Conservation (phyloP, 768 basidiomycete species). For the Dacryopinax spathularia region DNA sequence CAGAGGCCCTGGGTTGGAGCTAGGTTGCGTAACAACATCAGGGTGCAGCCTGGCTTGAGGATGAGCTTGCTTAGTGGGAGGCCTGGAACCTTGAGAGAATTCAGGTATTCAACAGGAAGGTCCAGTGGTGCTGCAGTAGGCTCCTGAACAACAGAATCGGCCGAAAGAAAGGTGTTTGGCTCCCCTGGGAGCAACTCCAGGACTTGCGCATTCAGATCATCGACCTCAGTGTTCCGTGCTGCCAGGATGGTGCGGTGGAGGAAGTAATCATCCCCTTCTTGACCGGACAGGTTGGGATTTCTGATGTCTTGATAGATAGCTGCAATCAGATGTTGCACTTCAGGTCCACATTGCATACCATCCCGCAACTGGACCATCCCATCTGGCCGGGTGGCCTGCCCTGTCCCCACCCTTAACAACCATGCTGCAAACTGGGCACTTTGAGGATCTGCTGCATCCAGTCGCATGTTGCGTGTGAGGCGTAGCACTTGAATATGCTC, state of each 20-base stretch:
- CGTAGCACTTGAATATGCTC: constrained; percentile 20
- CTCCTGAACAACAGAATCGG: constrained; percentile 13
- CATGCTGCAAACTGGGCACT: constrained; percentile 26
- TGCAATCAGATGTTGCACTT: constrained; percentile 17
- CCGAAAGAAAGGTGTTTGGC: constrained; percentile 12
- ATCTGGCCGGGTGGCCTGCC: constrained; percentile 15
- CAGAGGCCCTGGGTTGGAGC: constrained; percentile 19
- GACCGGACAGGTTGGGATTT: constrained; percentile 9
- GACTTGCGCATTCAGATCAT: constrained; percentile 21
- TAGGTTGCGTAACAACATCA: constrained; percentile 36
- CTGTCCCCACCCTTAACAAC: constrained; percentile 28
- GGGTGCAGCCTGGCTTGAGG: constrained; percentile 18
- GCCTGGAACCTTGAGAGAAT: constrained; percentile 25
- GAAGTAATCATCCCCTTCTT: constrained; percentile 24
- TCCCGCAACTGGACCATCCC: constrained; percentile 18
- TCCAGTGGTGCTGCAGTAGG: constrained; percentile 7
- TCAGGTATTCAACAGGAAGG: constrained; percentile 28
- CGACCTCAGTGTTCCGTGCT: no score
- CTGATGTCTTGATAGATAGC: constrained; percentile 20
- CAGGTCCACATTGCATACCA: constrained; percentile 19
- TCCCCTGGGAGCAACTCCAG: constrained; percentile 15
- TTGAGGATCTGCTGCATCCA: constrained; percentile 20
- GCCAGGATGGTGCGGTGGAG: constrained; percentile 25
- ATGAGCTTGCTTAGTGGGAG: constrained; percentile 28
- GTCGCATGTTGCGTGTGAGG: constrained; percentile 31